Evolutionary conservation across 768 basidiomycete genomes (phyloP), one percentile per base, ranked within the genome.

Genomic region (Boletus sp.): DNA sequence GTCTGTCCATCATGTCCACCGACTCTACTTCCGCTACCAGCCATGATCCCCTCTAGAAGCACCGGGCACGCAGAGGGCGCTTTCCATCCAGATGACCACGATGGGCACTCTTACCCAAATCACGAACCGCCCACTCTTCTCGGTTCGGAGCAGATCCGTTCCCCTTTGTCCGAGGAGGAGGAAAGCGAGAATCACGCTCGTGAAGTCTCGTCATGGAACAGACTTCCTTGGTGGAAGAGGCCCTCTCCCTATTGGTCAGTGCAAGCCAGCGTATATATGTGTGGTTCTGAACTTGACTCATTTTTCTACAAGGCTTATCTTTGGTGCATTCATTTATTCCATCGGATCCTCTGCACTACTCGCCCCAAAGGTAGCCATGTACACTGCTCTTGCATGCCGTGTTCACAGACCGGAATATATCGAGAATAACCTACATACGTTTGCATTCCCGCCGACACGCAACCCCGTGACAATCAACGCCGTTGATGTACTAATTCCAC

Each of bases 231-330:
- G 89, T 91, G 86, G 82, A 89, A 77, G 72, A 75, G 80, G 41
- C 88, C 90, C 4, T 90, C 89, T 0, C 78, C 88, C 0, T 80
- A 77, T 74, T 92, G 90, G 90, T 90, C 60, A 62, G 83, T 73
- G 11, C 29, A 3, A 53, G 17, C 35, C 50, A n/a, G 20, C 10
- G 15, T 17, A 24, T 32, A 9, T 42, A 3, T 14, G 12, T 18
- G 17, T 50, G n/a, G 14, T 24, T 30, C 32, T n/a, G 39, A 7
- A 9, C 32, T 20, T 20, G 15, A 51, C 10, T 9, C 20, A 36
- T 39, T 14, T 50, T 24, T 20, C 33, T 14, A 33, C 44, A 65
- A 92, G 91, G 89, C 67, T 90, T 39, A 59, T 92, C 14, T 67
- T 72, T 14, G 65, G 77, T 7, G 67, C 83, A 28, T 84, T 86